These are phyloP conservation scores for Diaporthe ilicicola DNA, from an alignment of 2,329 filamentous ascomycete species.

Conservation along the genomic window DNA sequence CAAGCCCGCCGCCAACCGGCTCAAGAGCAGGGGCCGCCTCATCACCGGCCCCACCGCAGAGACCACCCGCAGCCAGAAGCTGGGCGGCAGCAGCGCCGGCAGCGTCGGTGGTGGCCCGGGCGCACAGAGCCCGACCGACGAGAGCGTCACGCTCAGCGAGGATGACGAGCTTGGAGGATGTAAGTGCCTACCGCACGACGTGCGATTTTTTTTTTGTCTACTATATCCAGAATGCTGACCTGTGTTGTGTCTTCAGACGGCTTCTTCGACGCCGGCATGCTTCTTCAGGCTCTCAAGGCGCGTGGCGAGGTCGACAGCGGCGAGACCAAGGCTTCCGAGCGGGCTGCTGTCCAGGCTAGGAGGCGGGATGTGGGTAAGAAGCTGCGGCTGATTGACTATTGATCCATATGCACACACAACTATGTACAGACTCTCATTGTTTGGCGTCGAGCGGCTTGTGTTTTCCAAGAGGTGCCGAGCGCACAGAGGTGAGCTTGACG, in stretches of 20 bases:
- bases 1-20: slow-evolving; percentile 50
- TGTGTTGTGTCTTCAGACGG: slow-evolving; percentile 71
- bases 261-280: slow-evolving; percentile 97
- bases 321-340: slow-evolving; percentile 64
- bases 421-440: neutral
- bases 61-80: slow-evolving; percentile 49
- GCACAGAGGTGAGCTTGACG: neutral
- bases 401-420: slow-evolving; percentile 31
- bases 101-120: slow-evolving; percentile 44
- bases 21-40: slow-evolving; percentile 78
- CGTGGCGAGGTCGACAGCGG: slow-evolving; percentile 64
- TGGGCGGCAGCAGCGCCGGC: slow-evolving; percentile 38
- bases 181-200: slow-evolving; percentile 62
- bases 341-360: slow-evolving; percentile 65
- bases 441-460: neutral
- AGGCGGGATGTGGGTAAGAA: slow-evolving; percentile 79
- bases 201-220: neutral
- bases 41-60: slow-evolving; percentile 65
- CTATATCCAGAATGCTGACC: slow-evolving; percentile 20
- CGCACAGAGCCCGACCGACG: slow-evolving; percentile 69
- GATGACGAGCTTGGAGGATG: slow-evolving; percentile 92
- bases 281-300: slow-evolving; percentile 85
- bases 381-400: slow-evolving; percentile 75
- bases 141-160: slow-evolving; percentile 78
- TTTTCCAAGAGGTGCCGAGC: neutral